Conservation (phyloP, 2,329 filamentous ascomycete genomes). For the Talaromyces sp. region DNA sequence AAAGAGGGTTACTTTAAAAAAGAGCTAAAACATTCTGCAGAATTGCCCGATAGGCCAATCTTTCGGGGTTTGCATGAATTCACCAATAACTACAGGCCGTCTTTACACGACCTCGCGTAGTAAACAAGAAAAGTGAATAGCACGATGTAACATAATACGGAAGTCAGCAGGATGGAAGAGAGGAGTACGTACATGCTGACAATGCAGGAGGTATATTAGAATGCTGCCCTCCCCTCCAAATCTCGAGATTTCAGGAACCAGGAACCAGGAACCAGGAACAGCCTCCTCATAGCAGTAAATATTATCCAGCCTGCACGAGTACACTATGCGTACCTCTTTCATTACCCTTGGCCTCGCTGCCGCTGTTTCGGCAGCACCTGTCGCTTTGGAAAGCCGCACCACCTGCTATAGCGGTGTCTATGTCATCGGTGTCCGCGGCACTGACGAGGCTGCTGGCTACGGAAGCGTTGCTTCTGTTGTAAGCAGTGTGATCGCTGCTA, state of each 20-base stretch:
- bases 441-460: background rate
- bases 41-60: background rate
- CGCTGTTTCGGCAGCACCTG: slow-evolving; percentile 1
- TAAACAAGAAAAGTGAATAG: background rate
- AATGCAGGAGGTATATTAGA: background rate
- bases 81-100: background rate
- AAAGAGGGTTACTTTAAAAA: background rate
- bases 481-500: slow-evolving; percentile 1
- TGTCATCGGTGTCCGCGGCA: slow-evolving; percentile 1
- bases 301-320: background rate
- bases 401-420: slow-evolving; percentile 3
- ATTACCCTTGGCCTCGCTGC: background rate
- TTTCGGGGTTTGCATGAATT: background rate
- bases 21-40: background rate
- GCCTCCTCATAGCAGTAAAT: background rate
- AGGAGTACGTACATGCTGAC: background rate
- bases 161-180: background rate
- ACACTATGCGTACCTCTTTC: slow-evolving; percentile 3
- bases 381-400: background rate
- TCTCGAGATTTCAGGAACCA: background rate
- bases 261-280: background rate
- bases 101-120: background rate
- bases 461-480: slow-evolving; percentile 5
- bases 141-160: slow-evolving; percentile 2
- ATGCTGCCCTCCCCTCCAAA: background rate